Evolutionary conservation across 2,329 filamentous ascomycete genomes (phyloP).

Genomic region (Onygenales sp.): DNA sequence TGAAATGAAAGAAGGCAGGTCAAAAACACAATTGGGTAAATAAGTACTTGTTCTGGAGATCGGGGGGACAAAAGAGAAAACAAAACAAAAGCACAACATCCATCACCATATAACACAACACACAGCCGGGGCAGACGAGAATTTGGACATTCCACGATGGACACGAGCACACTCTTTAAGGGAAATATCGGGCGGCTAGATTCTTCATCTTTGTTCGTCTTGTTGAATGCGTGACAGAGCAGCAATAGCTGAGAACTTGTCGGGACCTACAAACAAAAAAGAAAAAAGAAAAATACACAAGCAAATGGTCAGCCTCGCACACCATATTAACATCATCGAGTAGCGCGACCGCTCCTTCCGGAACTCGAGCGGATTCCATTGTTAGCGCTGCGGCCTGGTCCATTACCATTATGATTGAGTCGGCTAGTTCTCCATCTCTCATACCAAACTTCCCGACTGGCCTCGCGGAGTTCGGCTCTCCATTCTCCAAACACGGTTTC

Average conservation of each 20-base stretch:
- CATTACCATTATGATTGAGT: slow-evolving; percentile 19
- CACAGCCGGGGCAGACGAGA: not conserved
- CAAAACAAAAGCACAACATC: not conserved
- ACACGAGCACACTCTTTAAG: not conserved
- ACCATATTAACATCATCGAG: not conserved
- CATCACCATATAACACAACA: not conserved
- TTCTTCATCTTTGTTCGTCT: not conserved
- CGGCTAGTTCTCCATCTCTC: slow-evolving; percentile 76
- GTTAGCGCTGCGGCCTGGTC: not conserved
- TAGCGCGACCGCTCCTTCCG: not conserved
- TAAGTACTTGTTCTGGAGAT: too few species aligned
- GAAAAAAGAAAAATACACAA: not conserved
- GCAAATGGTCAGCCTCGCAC: not conserved
- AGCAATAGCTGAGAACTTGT: not conserved
- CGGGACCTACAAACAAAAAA: not conserved
- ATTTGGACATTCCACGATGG: not conserved
- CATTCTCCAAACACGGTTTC: slow-evolving; percentile 90
- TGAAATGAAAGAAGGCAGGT: too few species aligned
- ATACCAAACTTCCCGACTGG: slow-evolving; percentile 87
- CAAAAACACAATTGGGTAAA: too few species aligned
- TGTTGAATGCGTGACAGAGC: not conserved
- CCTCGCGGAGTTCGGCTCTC: slow-evolving; percentile 81
- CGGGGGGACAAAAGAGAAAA: too few species aligned
- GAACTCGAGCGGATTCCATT: not conserved
- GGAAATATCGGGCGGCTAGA: too few species aligned